phyloP scores from a whole-genome alignment of 1,139 yeast species.

The Lodderomyces oxycetoniae region DNA sequence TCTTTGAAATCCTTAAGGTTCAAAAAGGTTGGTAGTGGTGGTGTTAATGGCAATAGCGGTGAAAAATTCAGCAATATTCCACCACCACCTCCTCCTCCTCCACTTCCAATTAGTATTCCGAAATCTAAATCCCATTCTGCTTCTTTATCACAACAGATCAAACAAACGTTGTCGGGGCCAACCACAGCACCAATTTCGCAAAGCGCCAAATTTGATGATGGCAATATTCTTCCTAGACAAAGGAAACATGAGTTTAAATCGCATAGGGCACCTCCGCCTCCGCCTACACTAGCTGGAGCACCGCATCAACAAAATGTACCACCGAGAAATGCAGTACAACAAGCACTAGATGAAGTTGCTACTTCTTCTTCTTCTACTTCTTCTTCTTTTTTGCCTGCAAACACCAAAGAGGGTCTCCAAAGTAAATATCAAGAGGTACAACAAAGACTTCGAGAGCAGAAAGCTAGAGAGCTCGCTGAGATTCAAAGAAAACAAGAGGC shows the following conservation, averaged over 20 bases:
- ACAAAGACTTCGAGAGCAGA: constrained; percentile 12
- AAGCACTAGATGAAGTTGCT: constrained; percentile 14
- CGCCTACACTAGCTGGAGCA: constrained; percentile 17
- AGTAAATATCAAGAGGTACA: constrained; percentile 12
- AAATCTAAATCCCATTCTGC: constrained; percentile 43
- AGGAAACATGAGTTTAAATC: constrained; percentile 25
- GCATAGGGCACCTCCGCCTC: constrained; percentile 36
- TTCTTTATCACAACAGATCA: constrained; percentile 25
- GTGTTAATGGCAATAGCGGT: no score
- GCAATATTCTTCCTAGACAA: constrained; percentile 17
- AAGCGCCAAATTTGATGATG: constrained; percentile 25
- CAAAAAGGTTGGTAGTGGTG: constrained; percentile 16
- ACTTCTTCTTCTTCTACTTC: no score
- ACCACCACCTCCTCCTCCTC: constrained; percentile 18
- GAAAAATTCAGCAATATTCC: constrained; percentile 17
- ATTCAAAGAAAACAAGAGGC: constrained; percentile 12
- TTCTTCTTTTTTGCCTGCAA: no score
- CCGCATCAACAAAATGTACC: constrained; percentile 12
- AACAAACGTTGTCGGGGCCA: constrained; percentile 20
- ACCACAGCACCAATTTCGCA: constrained; percentile 41
- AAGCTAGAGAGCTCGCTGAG: constrained; percentile 9
- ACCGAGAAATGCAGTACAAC: constrained; percentile 12
- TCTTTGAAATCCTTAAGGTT: constrained; percentile 32
- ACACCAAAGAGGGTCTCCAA: constrained; percentile 9
- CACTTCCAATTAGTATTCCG: constrained; percentile 25